Evolutionary conservation across 441 rosid species (phyloP).

Genomic region (Arabidopsis lyrata): DNA sequence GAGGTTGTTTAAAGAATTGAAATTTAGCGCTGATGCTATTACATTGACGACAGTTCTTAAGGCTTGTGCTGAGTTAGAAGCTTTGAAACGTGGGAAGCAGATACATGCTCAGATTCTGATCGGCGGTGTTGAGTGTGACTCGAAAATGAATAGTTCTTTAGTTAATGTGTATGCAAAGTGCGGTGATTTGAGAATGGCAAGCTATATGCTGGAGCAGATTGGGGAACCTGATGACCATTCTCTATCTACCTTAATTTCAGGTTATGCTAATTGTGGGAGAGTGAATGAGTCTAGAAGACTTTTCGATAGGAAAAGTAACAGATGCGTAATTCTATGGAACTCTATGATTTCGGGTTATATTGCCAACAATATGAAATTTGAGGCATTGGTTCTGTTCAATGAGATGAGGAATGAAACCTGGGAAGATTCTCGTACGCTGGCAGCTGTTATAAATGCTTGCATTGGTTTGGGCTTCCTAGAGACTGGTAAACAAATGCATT

Average conservation of each 20-base stretch:
- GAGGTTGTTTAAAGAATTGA: slow-evolving; percentile 58
- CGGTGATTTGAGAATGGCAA: slow-evolving; percentile 68
- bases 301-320: slow-evolving; percentile 50
- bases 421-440: slow-evolving; percentile 62
- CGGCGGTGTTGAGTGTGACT: slow-evolving; percentile 54
- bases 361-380: slow-evolving; percentile 55
- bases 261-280: slow-evolving; percentile 69
- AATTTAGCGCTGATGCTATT: slow-evolving; percentile 51
- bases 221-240: slow-evolving; percentile 72
- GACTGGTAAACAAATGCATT: slow-evolving; percentile 64
- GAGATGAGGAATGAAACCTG: slow-evolving; percentile 61
- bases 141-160: slow-evolving; percentile 67
- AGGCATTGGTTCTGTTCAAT: slow-evolving; percentile 61
- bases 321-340: slow-evolving; percentile 71
- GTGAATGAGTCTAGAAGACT: slow-evolving; percentile 63
- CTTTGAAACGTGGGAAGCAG: slow-evolving; percentile 68
- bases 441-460: slow-evolving; percentile 64
- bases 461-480: slow-evolving; percentile 44
- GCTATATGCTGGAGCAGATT: slow-evolving; percentile 51
- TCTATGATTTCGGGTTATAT: slow-evolving; percentile 79
- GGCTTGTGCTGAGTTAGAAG: slow-evolving; percentile 68
- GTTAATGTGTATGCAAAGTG: slow-evolving; percentile 75
- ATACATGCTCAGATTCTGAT: slow-evolving; percentile 67
- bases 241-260: slow-evolving; percentile 77
- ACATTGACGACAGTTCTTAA: slow-evolving; percentile 64